Base-by-base conservation (phyloP, 345 rosid species). In the Sonneratia alba region DNA sequence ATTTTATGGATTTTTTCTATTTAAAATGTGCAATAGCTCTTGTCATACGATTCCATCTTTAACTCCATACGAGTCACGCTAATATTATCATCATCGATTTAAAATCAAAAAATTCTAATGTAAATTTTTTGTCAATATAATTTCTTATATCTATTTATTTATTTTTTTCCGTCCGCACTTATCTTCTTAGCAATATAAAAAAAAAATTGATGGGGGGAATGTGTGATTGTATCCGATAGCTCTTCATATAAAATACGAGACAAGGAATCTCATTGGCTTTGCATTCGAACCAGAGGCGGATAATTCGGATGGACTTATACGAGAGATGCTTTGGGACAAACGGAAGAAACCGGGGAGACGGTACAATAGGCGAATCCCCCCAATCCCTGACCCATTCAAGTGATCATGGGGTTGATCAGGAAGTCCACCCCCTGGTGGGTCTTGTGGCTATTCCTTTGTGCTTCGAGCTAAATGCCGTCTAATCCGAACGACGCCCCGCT, bases 231-330 rank as follows among this genome's bases (percentile, higher is more conserved):
- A 66, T 68, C n/a, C 69, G 71, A 63, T 36, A 69, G 81, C 78
- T 76, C 53, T 77, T 74, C 32, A 27, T 27, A 27, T 27, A 55
- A 70, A 71, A 69, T 73, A 67, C 71, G 67, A 69, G 15, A 8
- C 7, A 78, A 74, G 85, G 89, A 84, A 86, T 84, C 83, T 76
- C 66, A 43, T 79, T 77, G 83, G 77, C 83, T 27, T 72, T 79
- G 37, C 55, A 71, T 68, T 76, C 77, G 64, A 81, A 77, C 81
- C 71, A 55, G 36, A 15, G 63, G 12, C 24, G n/a, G 22, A 47
- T 32, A 43, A 62, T 56, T 61, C 66, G 68, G 48, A 64, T 62
- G 3, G 32, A 1, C 5, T 27, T 27, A 27, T 6, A 9, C 19
- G 24, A 15, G 36, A 22, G 36, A 65, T 36, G 47, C 53, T 51